These are phyloP conservation scores for Phytophthora europaea DNA, from an alignment of 352 stramenopile genomes.

Conservation along the genomic window DNA sequence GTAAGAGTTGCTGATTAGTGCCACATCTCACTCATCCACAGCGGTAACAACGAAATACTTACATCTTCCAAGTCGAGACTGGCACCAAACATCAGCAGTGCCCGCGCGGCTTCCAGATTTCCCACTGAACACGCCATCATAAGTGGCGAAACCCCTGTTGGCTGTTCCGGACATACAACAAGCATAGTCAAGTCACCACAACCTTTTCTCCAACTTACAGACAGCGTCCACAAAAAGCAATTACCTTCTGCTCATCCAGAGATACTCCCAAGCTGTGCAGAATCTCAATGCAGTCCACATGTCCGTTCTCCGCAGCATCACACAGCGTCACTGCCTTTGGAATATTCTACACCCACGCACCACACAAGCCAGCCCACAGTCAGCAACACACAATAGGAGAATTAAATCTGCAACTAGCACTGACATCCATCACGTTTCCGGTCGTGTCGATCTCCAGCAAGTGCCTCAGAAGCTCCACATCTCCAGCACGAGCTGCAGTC, in stretches of 20 bases:
- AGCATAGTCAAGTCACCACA: slow-evolving; percentile 17
- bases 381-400: slow-evolving; percentile 3
- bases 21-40: not conserved
- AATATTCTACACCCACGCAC: slow-evolving; percentile 61
- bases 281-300: slow-evolving; percentile 87
- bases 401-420: slow-evolving; percentile 12
- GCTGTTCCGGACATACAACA: slow-evolving; percentile 43
- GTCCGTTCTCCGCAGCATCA: slow-evolving; percentile 82
- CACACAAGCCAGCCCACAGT: slow-evolving; percentile 11
- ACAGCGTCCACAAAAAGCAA: not conserved
- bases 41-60: slow-evolving; percentile 10
- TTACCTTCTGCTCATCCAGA: slow-evolving; percentile 86
- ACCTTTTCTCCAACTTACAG: not conserved
- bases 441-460: slow-evolving; percentile 76
- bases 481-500: slow-evolving; percentile 74
- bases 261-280: slow-evolving; percentile 85
- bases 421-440: slow-evolving; percentile 68
- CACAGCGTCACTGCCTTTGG: slow-evolving; percentile 82
- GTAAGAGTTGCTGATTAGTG: slow-evolving; percentile 17
- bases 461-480: slow-evolving; percentile 80
- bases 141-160: slow-evolving; percentile 79
- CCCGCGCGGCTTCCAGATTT: slow-evolving; percentile 86
- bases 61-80: slow-evolving; percentile 89
- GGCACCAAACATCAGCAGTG: slow-evolving; percentile 87
- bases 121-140: slow-evolving; percentile 90